Evolutionary conservation across 371 early-diverging fungal genomes (phyloP).

Genomic region (Rhizomucor miehei): DNA sequence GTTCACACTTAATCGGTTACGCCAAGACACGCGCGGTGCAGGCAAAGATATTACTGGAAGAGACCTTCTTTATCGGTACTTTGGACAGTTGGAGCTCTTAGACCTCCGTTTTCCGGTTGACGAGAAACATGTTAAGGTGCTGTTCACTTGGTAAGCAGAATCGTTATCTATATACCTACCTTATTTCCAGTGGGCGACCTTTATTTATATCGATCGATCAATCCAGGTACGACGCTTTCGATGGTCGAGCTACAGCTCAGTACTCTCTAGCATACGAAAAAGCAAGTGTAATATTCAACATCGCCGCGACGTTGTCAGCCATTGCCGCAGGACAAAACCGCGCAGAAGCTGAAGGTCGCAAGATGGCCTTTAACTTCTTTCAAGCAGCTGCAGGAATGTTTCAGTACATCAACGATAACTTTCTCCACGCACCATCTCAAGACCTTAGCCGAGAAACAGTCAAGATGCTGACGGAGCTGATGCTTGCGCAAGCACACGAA

Average conservation of each 20-base stretch:
- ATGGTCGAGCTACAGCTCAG: slow-evolving; percentile 56
- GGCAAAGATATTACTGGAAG: slow-evolving; percentile 88
- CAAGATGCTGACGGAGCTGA: slow-evolving; percentile 76
- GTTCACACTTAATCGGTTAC: slow-evolving; percentile 81
- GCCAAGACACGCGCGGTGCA: slow-evolving; percentile 94
- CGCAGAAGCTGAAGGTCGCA: slow-evolving; percentile 73
- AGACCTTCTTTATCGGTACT: slow-evolving; percentile 92
- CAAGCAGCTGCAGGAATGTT: slow-evolving; percentile 93
- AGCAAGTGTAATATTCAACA: slow-evolving; percentile 93
- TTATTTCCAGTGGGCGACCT: no score
- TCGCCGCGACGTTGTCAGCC: slow-evolving; percentile 77
- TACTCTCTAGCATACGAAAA: slow-evolving; percentile 94
- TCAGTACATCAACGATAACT: slow-evolving; percentile 94
- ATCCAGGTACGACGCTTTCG: slow-evolving; percentile 84
- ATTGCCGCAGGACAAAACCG: slow-evolving; percentile 74
- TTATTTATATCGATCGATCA: no score
- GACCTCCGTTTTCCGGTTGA: slow-evolving; percentile 92
- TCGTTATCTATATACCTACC: no score
- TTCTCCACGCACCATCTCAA: slow-evolving; percentile 91
- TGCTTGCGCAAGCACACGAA: slow-evolving; percentile 96
- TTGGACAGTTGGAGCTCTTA: slow-evolving; percentile 93
- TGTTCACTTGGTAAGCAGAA: slow-evolving; percentile 81
- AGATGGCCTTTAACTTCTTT: slow-evolving; percentile 82
- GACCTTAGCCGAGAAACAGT: slow-evolving; percentile 90
- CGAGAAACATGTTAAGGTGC: slow-evolving; percentile 82